Evolutionary conservation across 1,139 yeast species (phyloP), one percentile per base, ranked within the genome.

Genomic region (Hansenula anomala): DNA sequence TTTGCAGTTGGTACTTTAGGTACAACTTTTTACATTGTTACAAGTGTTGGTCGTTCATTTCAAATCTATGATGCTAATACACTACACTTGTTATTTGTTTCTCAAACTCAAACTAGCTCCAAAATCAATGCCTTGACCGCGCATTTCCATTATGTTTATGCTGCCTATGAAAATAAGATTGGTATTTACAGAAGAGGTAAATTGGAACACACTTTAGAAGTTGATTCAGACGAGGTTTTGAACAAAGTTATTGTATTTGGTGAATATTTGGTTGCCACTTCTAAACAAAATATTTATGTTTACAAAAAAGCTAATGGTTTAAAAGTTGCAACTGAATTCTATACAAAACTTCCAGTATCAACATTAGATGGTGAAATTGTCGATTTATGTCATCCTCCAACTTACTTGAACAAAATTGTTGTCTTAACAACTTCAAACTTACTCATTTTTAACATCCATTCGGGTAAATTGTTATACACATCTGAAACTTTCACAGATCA

Each of bases 31-130:
- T 84, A 90, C 52, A 78, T 88, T 34, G 95, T 86, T 12, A 90
- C 98, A 0, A 80, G 88, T 28, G 96, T 92, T 22, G 98, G 97
- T 6, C 73, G 79, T 42, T 75, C 94, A 1, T 88, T 92, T 63
- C 98, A 92, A 60, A 87, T 92, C 28, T 94, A 86, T 56, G 98
- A 92, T 65, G 96, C 96, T 14, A 78, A 92, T 31, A 88, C 87
- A 6, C 70, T 92, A 46, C 95, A 87, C 52, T 69, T 92, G 48
- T 66, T 92, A 28, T 94, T 92, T 63, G 95, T 92, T 11, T 87
- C 96, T 2, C 87, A 80, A 48, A 75, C 74, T 24, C 94, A 86
- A 56, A 81, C 96, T 0, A 73, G 82, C 0, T 58, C 76, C 11
- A 75, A 76, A 42, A 90, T 92, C 49, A 75, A 83, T 12, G 76